Percentiles rank a stretch among this genome's conserved stretches.
Evolutionary conservation across 2,329 filamentous ascomycete species (phyloP).

Genomic region (Emergomyces pasteurianus): DNA sequence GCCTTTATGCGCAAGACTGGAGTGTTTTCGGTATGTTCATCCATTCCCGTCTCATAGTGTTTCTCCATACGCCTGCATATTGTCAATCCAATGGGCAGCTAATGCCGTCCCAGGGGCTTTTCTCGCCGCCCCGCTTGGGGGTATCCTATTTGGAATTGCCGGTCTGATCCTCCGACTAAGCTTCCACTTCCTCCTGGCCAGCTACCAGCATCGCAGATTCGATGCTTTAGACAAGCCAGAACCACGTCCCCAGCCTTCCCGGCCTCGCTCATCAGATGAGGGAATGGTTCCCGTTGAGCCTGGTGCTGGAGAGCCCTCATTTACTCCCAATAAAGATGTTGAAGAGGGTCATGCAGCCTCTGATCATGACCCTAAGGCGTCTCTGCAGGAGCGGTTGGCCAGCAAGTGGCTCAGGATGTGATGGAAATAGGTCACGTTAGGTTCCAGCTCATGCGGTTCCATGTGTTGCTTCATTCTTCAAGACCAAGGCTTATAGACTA

Average conservation of each 20-base stretch:
- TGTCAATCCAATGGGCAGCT: neutral
- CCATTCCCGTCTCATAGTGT: neutral
- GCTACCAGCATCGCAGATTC: conserved; percentile 49
- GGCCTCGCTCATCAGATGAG: neutral
- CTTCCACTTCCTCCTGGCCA: conserved; percentile 48
- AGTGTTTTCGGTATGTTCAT: conserved; percentile 52
- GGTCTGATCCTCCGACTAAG: conserved; percentile 50
- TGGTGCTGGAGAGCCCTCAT: neutral
- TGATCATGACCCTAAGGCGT: neutral
- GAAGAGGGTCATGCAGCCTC: neutral
- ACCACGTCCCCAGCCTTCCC: conserved; percentile 4
- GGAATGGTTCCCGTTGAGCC: neutral
- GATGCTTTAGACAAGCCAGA: conserved; percentile 51
- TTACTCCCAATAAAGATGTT: neutral
- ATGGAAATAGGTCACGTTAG: neutral
- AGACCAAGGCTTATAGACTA: neutral
- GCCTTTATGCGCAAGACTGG: conserved; percentile 69
- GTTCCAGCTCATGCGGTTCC: neutral
- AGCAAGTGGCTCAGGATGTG: neutral
- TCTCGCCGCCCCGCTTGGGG: conserved; percentile 65
- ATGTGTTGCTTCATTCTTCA: neutral
- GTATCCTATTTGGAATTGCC: conserved; percentile 56
- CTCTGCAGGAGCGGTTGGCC: neutral
- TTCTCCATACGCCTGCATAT: neutral
- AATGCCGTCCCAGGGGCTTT: conserved; percentile 45